phyloP scores from a whole-genome alignment of 805 yeast species.

The Candida incommunis region DNA sequence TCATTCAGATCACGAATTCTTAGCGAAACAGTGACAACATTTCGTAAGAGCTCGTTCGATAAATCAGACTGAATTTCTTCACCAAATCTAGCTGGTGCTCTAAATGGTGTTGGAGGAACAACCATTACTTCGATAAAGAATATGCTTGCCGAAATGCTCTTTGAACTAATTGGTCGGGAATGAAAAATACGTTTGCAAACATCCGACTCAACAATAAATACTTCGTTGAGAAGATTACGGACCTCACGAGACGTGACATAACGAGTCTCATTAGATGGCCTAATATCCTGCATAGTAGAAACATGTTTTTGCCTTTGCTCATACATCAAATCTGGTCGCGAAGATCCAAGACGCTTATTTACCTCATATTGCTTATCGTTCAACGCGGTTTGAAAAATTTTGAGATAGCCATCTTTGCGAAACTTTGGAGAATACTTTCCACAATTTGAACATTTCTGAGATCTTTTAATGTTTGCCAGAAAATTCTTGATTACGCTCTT shows the following conservation, averaged over 20 bases:
- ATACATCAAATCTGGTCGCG: conserved; percentile 25
- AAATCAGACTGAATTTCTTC: conserved; percentile 92
- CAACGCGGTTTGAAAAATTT: conserved; percentile 79
- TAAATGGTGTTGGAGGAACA: conserved; percentile 93
- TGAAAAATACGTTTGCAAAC: conserved; percentile 66
- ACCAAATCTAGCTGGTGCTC: conserved; percentile 93
- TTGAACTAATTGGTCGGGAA: conserved; percentile 48
- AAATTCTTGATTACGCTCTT: conserved; percentile 57
- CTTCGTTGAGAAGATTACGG: conserved; percentile 57
- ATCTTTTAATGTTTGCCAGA: conserved; percentile 53
- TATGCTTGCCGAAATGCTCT: conserved; percentile 51
- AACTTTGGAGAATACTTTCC: conserved; percentile 88
- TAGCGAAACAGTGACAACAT: conserved; percentile 64
- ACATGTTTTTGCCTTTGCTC: neutral
- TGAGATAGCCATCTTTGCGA: conserved; percentile 89
- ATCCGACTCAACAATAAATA: conserved; percentile 60
- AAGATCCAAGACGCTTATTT: conserved; percentile 65
- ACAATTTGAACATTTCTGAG: conserved; percentile 92
- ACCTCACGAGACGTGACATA: conserved; percentile 71
- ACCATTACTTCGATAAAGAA: conserved; percentile 80
- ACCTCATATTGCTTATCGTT: conserved; percentile 70
- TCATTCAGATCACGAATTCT: conserved; percentile 82
- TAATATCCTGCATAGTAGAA: neutral
- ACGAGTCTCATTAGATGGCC: neutral
- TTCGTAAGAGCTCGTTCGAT: conserved; percentile 77